phyloP scores from a whole-genome alignment of 1,284 basidiomycete species.

The Cerrena zonata region DNA sequence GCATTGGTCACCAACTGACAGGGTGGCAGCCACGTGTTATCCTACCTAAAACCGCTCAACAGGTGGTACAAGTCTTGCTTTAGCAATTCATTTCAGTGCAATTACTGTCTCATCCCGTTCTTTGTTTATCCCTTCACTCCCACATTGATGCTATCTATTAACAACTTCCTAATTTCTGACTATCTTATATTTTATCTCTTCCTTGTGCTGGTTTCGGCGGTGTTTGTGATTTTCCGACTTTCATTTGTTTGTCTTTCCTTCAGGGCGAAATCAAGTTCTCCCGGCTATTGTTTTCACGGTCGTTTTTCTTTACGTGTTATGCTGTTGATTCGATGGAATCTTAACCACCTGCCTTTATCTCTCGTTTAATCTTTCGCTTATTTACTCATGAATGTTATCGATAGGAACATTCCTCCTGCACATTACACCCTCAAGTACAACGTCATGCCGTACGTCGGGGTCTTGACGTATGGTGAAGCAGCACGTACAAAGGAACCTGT shows the following conservation, averaged over 20 bases:
- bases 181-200: background rate
- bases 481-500: conserved; percentile 53
- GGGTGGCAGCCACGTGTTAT: background rate
- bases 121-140: conserved; percentile 1
- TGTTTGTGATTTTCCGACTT: background rate
- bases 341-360: background rate
- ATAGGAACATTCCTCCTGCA: conserved; percentile 59
- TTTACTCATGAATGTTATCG: conserved; percentile 7
- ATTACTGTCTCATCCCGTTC: conserved; percentile 4
- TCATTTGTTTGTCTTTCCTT: too few relatives aligned
- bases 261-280: too few relatives aligned
- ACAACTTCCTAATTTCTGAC: background rate
- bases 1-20: background rate
- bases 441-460: conserved; percentile 83
- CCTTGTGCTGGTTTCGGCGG: background rate
- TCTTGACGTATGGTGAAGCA: conserved; percentile 72
- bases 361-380: background rate
- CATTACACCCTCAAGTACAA: conserved; percentile 82
- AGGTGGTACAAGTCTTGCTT: too few relatives aligned
- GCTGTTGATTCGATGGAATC: background rate
- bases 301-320: background rate
- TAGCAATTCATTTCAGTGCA: background rate
- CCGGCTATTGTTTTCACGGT: background rate
- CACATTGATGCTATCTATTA: conserved; percentile 10
- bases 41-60: background rate